A percentile compares a stretch with the other conserved stretches of the same genome.
Evolutionary conservation across 495 filamentous ascomycete species (phyloP).

Genomic region (Pyrenopolyporus hunteri): DNA sequence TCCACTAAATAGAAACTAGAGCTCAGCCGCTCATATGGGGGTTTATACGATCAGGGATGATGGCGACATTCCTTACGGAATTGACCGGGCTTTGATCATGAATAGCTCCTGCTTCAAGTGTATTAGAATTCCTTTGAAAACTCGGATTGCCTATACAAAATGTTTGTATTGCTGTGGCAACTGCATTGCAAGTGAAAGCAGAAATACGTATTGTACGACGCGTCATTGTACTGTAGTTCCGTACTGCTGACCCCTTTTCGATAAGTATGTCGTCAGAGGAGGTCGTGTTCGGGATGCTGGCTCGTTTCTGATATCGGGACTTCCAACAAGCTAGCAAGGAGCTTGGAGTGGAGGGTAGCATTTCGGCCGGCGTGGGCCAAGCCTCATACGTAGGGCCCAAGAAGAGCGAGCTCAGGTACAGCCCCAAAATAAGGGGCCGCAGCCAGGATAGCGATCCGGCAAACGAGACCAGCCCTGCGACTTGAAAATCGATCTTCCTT

Average conservation of each 20-base stretch:
- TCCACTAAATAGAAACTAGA: constrained; percentile 19
- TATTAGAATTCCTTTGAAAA: neutral
- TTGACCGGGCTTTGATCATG: constrained; percentile 11
- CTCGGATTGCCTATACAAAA: neutral
- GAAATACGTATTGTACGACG: constrained; percentile 6
- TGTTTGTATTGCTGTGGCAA: constrained; percentile 14
- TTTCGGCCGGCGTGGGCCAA: constrained; percentile 31
- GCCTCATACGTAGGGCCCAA: constrained; percentile 25
- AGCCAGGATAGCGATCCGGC: constrained; percentile 33
- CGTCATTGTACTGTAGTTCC: constrained; percentile 28
- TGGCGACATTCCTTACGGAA: constrained; percentile 27
- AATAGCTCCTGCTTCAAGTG: neutral
- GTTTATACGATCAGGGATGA: constrained; percentile 30
- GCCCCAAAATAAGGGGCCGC: constrained; percentile 40
- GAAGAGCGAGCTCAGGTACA: constrained; percentile 36
- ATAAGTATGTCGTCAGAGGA: constrained; percentile 28
- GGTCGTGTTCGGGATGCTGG: constrained; percentile 36
- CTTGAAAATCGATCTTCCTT: constrained; percentile 33
- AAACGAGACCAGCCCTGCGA: constrained; percentile 29
- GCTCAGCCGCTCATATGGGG: constrained; percentile 16
- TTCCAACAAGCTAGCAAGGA: constrained; percentile 29
- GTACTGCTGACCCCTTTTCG: constrained; percentile 18
- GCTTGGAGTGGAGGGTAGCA: constrained; percentile 30
- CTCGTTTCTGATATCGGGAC: constrained; percentile 40
- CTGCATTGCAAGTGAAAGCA: neutral